Percentiles rank a stretch among this genome's conserved stretches.
Conservation (phyloP, 495 filamentous ascomycete genomes). For the Penicillium maclennaniae region DNA sequence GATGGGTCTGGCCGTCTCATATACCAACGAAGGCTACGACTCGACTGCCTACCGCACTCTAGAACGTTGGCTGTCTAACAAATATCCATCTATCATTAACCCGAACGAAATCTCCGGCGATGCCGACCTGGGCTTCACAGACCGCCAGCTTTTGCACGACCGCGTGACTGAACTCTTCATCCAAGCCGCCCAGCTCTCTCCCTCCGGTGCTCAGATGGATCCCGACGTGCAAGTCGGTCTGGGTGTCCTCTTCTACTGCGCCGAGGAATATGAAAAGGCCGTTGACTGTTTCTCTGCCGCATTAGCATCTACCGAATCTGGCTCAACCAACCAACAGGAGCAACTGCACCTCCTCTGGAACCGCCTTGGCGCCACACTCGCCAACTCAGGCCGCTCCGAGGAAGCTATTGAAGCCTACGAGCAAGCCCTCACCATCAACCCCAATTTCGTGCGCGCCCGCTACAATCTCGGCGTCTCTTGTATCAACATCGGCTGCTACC, state of each 20-base stretch:
- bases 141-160: slow-evolving; percentile 84
- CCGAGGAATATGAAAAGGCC: slow-evolving; percentile 95
- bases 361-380: slow-evolving; percentile 90
- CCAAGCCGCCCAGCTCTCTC: slow-evolving; percentile 83
- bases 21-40: slow-evolving; percentile 99
- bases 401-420: slow-evolving; percentile 97
- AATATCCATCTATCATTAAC: slow-evolving; percentile 78
- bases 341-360: slow-evolving; percentile 97
- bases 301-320: slow-evolving; percentile 74
- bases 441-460: slow-evolving; percentile 93
- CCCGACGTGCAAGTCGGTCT: slow-evolving; percentile 97
- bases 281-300: slow-evolving; percentile 97
- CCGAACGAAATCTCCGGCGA: slow-evolving; percentile 63
- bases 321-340: slow-evolving; percentile 65
- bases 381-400: slow-evolving; percentile 87
- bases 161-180: slow-evolving; percentile 89
- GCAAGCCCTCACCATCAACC: slow-evolving; percentile 77
- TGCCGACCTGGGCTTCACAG: slow-evolving; percentile 83
- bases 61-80: slow-evolving; percentile 91
- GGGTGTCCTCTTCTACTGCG: slow-evolving; percentile 96
- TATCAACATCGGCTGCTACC: slow-evolving; percentile 95
- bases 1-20: slow-evolving; percentile 95
- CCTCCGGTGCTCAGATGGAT: slow-evolving; percentile 86
- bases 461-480: slow-evolving; percentile 96
- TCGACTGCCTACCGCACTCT: slow-evolving; percentile 93